phyloP scores from a whole-genome alignment of 257 asterid species.

The Penstemon newberryi region DNA sequence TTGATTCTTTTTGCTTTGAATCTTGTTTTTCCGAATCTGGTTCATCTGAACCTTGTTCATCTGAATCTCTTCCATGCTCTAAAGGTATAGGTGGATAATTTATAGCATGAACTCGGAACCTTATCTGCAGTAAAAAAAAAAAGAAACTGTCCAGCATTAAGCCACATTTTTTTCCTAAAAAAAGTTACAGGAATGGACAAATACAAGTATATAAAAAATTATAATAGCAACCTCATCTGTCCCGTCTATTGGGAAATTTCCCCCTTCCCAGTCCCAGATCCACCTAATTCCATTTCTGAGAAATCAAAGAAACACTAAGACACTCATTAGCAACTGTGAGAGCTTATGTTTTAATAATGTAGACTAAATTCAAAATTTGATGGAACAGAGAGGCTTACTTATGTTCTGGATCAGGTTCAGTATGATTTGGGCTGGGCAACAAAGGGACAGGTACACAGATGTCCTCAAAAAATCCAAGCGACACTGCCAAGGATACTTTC shows the following conservation, averaged over 20 bases:
- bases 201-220: not conserved
- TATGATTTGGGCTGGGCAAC: slow-evolving; percentile 39
- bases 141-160: not conserved
- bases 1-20: slow-evolving; percentile 26
- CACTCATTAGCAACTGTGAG: not conserved
- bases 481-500: slow-evolving; percentile 48
- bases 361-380: slow-evolving; percentile 3
- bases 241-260: slow-evolving; percentile 57
- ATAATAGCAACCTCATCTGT: slow-evolving; percentile 62
- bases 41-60: slow-evolving; percentile 16
- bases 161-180: slow-evolving; percentile 14
- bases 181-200: slow-evolving; percentile 4
- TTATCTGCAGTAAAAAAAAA: slow-evolving; percentile 38
- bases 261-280: slow-evolving; percentile 66
- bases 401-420: slow-evolving; percentile 62
- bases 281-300: slow-evolving; percentile 50
- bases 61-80: slow-evolving; percentile 45
- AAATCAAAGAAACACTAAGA: not conserved
- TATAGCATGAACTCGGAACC: slow-evolving; percentile 49
- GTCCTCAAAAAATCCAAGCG: slow-evolving; percentile 91
- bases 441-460: slow-evolving; percentile 50
- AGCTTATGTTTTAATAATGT: not conserved
- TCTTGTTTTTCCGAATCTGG: not conserved
- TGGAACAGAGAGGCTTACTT: slow-evolving; percentile 46
- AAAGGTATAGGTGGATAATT: slow-evolving; percentile 70